Conservation (phyloP, 2,329 filamentous ascomycete genomes). For the Cryphonectria naterciae region DNA sequence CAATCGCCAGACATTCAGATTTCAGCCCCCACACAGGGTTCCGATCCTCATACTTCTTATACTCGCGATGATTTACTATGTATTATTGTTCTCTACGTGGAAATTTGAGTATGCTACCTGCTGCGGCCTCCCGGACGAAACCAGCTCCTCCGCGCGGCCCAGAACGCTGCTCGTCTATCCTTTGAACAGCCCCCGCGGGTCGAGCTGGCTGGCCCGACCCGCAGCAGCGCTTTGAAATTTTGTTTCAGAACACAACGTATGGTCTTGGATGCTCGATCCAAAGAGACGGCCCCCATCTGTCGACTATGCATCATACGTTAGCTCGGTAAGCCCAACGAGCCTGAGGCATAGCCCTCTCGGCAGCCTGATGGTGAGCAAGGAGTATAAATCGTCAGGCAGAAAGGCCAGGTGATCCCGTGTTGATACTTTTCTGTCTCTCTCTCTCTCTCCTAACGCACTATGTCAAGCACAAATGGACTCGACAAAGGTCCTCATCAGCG, state of each 20-base stretch:
- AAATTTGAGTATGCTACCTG: background rate
- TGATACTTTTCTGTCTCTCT: background rate
- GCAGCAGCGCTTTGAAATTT: background rate
- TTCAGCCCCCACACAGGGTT: background rate
- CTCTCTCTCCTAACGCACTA: background rate
- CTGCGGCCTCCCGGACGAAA: background rate
- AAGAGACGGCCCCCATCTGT: background rate
- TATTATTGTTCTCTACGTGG: background rate
- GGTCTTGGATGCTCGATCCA: background rate
- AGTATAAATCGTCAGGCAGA: background rate
- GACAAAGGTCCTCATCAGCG: background rate
- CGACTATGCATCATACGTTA: background rate
- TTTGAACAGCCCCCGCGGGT: background rate
- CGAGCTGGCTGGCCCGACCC: background rate
- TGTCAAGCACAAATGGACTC: background rate
- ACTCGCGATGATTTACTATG: background rate
- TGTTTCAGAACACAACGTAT: background rate
- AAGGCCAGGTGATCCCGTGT: background rate
- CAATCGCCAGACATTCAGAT: background rate
- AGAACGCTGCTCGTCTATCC: background rate
- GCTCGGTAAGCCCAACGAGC: background rate
- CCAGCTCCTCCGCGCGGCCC: background rate
- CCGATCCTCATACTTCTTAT: background rate
- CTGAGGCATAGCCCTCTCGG: background rate
- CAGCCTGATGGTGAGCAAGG: background rate